Base-by-base conservation (phyloP, 2,329 filamentous ascomycete species). In the Botrytis squamosa region DNA sequence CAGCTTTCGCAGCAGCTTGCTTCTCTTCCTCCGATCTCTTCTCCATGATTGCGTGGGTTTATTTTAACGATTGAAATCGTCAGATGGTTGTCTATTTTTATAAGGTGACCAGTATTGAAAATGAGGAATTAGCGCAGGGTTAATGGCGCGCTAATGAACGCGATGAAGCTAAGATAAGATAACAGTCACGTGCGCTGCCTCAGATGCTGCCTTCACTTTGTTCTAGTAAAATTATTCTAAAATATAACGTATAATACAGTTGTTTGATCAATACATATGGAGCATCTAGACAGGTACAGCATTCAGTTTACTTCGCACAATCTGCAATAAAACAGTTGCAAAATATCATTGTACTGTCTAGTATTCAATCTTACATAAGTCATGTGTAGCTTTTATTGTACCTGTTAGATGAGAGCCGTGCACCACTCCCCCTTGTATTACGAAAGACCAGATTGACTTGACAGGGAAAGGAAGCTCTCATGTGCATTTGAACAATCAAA, bases 1-100 rank as follows among this genome's bases (percentile, higher is more conserved):
- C 95, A 77, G 94, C 93, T 85, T 97, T 97, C 62, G 94, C 93
- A 59, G 91, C 91, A 38, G 91, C 93, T 83, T 95, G 93, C 83
- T 97, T 97, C 83, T 95, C 91, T 82, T 94, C 94, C 79, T 93
- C 94, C 65, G 88, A 90, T 75, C 85, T 86, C 71, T 73, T 70
- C 33, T 75, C 52, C 52, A 57, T 57, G 52, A 57, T 29, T 57
- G 52, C 52, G n/a, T 57, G 52, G 6, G 52, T 57, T 4, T n/a
- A 29, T 29, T 57, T 14, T 18, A 29, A 57, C 52, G 16, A 57
- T 57, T 57, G 52, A 29, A 57, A 57, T 57, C 52, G 52, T 57
- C n/a, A 29, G n/a, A 57, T 57, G 52, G 52, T 57, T 57, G n/a
- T 57, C n/a, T 57, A 29, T 57, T 57, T 57, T 57, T 0, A 16